phyloP scores from a whole-genome alignment of 164 flowering plant species.

The Houttuynia cordata region DNA sequence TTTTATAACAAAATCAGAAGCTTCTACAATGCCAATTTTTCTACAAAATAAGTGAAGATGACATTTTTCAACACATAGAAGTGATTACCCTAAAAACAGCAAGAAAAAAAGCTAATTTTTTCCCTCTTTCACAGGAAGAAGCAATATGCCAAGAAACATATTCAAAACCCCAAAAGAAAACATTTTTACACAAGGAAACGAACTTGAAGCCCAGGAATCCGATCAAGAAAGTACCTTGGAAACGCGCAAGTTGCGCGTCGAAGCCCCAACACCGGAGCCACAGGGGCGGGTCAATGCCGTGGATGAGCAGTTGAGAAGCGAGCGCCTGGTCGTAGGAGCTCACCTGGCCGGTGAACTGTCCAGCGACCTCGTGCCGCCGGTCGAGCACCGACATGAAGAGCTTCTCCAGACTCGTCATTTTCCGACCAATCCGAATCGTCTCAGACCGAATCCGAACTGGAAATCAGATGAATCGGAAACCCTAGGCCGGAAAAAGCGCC shows the following conservation, averaged over 20 bases:
- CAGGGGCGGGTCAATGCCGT: slow-evolving; percentile 65
- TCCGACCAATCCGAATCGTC: neutral
- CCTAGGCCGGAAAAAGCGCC: neutral
- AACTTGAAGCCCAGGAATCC: no score
- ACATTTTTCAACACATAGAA: no score
- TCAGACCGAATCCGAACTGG: neutral
- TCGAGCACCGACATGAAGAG: slow-evolving; percentile 67
- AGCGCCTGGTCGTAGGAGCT: slow-evolving; percentile 47
- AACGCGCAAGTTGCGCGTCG: slow-evolving; percentile 14
- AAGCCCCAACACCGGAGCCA: slow-evolving; percentile 39
- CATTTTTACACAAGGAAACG: no score
- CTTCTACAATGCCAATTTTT: no score
- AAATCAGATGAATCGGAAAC: neutral
- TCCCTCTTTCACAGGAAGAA: no score
- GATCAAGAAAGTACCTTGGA: slow-evolving; percentile 20
- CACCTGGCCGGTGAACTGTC: slow-evolving; percentile 46
- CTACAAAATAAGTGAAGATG: no score
- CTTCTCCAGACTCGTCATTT: slow-evolving; percentile 52
- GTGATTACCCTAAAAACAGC: no score
- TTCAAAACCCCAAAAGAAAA: neutral
- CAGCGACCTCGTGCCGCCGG: slow-evolving; percentile 40
- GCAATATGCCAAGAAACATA: no score
- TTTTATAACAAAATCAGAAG: no score
- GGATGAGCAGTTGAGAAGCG: slow-evolving; percentile 46
- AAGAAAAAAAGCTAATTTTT: no score